Conservation (phyloP, 2,329 filamentous ascomycete species). For the Cladophialophora yegresii region DNA sequence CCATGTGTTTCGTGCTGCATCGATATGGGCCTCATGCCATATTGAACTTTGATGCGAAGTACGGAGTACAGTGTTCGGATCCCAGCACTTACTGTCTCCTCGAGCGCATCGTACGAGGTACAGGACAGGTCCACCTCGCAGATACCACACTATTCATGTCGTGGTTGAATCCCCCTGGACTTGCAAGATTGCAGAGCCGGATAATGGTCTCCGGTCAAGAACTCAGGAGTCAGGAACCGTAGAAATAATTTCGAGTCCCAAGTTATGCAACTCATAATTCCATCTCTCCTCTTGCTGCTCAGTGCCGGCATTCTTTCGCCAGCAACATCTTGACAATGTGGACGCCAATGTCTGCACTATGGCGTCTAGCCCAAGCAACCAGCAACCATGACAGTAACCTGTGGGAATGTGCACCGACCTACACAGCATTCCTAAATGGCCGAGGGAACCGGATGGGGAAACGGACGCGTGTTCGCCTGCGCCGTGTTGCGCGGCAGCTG, state of each 20-base stretch:
- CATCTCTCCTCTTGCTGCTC: neutral
- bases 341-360: neutral
- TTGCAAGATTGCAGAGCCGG: neutral
- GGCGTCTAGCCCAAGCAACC: neutral
- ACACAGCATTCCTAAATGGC: neutral
- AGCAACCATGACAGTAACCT: neutral
- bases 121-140: neutral
- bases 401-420: neutral
- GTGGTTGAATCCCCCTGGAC: neutral
- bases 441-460: slow-evolving; percentile 5
- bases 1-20: neutral
- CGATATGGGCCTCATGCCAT: neutral
- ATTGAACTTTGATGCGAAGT: neutral
- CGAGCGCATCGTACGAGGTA: neutral
- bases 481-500: slow-evolving; percentile 13
- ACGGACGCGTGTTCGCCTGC: slow-evolving; percentile 24
- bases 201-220: neutral
- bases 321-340: neutral
- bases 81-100: neutral
- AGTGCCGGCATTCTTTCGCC: neutral
- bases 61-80: neutral
- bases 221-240: neutral
- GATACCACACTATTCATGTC: neutral
- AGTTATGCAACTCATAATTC: neutral
- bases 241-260: neutral